phyloP scores from a whole-genome alignment of 2,329 filamentous ascomycete genomes.

The Coniella lustricola region DNA sequence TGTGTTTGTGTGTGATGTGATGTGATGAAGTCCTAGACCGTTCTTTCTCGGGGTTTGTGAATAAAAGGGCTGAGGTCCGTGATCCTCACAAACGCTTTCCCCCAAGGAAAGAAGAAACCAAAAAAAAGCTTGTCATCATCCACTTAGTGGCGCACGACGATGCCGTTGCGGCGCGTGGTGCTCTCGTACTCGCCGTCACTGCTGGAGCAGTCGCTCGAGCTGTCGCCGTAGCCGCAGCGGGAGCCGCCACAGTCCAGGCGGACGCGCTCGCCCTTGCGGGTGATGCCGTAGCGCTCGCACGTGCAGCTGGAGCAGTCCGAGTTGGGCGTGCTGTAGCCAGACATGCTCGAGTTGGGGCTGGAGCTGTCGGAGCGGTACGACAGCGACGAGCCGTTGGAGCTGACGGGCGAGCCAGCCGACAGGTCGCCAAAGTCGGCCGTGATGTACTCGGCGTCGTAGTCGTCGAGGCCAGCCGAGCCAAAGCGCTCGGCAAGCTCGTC shows the following conservation, averaged over 20 bases:
- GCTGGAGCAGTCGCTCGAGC: constrained; percentile 62
- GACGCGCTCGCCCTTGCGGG: constrained; percentile 83
- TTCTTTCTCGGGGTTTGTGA: constrained; percentile 20
- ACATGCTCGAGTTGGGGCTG: constrained; percentile 64
- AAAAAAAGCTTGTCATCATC: constrained; percentile 20
- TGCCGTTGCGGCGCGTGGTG: constrained; percentile 56
- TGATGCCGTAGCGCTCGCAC: constrained; percentile 96
- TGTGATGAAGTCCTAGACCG: constrained; percentile 12
- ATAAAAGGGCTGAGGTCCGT: constrained; percentile 19
- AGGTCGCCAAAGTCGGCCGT: constrained; percentile 44
- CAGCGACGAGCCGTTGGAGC: constrained; percentile 53
- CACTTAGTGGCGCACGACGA: constrained; percentile 41
- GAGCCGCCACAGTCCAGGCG: constrained; percentile 92
- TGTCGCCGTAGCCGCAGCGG: constrained; percentile 76
- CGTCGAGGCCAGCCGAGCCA: constrained; percentile 51
- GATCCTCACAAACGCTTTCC: constrained; percentile 19
- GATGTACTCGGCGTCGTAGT: constrained; percentile 49
- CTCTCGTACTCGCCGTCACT: constrained; percentile 56
- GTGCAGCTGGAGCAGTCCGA: constrained; percentile 76
- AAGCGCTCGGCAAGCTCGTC: constrained; percentile 77
- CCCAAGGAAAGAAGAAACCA: constrained; percentile 5
- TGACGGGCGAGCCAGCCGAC: constrained; percentile 52
- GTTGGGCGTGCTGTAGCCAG: constrained; percentile 71
- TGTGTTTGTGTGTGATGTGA: not conserved
- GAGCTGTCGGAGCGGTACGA: constrained; percentile 69